Conservation (phyloP, 371 early-diverging fungal genomes). For the Syncephalastrum racemosum region DNA sequence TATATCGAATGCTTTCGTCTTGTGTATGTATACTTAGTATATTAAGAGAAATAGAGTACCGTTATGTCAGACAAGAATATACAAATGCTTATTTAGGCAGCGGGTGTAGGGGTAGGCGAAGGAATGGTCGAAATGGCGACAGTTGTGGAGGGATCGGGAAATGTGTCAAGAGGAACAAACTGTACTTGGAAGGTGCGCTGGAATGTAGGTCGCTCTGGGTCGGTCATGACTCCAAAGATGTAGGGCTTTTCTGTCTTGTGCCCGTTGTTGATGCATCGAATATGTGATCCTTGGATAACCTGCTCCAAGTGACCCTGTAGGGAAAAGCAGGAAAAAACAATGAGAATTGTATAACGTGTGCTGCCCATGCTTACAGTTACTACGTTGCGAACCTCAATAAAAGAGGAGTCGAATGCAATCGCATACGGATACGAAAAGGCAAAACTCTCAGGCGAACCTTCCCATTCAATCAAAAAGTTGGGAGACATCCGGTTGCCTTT, state of each 20-base stretch:
- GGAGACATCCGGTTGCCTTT: slow-evolving; percentile 41
- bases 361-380: slow-evolving; percentile 29
- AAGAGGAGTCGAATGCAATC: slow-evolving; percentile 43
- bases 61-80: no score
- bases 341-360: no score
- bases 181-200: slow-evolving; percentile 30
- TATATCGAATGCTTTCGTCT: no score
- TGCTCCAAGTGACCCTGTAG: slow-evolving; percentile 64
- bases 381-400: slow-evolving; percentile 48
- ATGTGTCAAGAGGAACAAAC: background rate
- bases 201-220: slow-evolving; percentile 25
- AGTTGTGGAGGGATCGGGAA: no score
- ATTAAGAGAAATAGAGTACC: no score
- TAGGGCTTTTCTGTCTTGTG: slow-evolving; percentile 42
- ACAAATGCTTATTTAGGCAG: no score
- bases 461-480: slow-evolving; percentile 48
- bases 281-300: slow-evolving; percentile 59
- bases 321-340: background rate
- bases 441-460: slow-evolving; percentile 43
- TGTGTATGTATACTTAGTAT: no score
- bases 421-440: slow-evolving; percentile 45
- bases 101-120: no score
- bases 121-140: no score
- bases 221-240: slow-evolving; percentile 44
- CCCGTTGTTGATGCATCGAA: slow-evolving; percentile 54